Percentiles rank a stretch among this genome's conserved stretches.
These are phyloP conservation scores for Bonia amplexicaulis DNA, from an alignment of 176 grass and related monocot genomes.

Conservation along the genomic window DNA sequence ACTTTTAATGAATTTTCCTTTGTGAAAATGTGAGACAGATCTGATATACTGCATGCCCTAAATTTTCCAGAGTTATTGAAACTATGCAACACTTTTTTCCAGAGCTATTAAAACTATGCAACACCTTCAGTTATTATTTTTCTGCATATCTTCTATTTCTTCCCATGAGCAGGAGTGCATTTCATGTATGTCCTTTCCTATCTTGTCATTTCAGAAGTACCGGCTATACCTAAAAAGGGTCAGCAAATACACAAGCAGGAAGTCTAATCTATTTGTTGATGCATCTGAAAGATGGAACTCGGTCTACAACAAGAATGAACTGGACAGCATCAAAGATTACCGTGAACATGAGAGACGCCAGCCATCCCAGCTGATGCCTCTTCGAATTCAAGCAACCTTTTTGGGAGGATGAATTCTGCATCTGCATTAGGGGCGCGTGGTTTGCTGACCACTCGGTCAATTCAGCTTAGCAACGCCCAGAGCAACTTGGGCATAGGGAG, in stretches of 20 bases:
- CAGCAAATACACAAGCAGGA: neutral
- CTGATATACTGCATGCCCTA: neutral
- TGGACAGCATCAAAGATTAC: slow-evolving; percentile 21
- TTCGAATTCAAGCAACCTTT: neutral
- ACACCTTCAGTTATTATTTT: neutral
- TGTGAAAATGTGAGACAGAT: neutral
- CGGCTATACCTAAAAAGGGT: slow-evolving; percentile 43
- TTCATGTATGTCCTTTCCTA: neutral
- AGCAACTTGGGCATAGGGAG: slow-evolving; percentile 4
- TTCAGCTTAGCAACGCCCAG: neutral
- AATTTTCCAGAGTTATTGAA: neutral
- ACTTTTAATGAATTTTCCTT: neutral
- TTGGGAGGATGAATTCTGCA: slow-evolving; percentile 5
- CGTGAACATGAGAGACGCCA: slow-evolving; percentile 1
- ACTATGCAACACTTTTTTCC: neutral
- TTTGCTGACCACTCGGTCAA: neutral
- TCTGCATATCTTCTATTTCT: neutral
- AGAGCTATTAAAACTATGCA: neutral
- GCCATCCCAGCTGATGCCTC: neutral
- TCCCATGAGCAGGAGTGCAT: slow-evolving; percentile 23
- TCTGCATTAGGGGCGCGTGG: neutral
- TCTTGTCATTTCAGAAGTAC: slow-evolving; percentile 64
- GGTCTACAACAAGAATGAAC: neutral
- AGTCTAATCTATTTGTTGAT: neutral
- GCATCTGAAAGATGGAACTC: slow-evolving; percentile 6